A percentile compares a stretch with the other conserved stretches of the same genome.
These are phyloP conservation scores for Rhizopogon salebrosus DNA, from an alignment of 768 basidiomycete species.

Conservation along the genomic window DNA sequence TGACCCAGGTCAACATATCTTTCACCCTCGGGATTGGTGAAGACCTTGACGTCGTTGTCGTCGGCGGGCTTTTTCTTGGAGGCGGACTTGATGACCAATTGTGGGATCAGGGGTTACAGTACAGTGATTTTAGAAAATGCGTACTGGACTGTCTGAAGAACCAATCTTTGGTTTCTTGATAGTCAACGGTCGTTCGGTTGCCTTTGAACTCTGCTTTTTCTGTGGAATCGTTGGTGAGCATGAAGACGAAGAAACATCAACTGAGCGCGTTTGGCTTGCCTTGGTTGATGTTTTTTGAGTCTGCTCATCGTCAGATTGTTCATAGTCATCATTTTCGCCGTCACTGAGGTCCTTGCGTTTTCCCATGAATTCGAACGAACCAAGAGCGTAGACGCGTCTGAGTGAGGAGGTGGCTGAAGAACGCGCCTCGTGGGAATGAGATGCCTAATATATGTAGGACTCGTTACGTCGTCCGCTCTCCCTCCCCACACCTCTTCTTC, in stretches of 20 bases:
- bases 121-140: neutral
- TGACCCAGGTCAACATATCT: conserved; percentile 65
- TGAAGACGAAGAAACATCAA: neutral
- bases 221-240: neutral
- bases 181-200: conserved; percentile 12
- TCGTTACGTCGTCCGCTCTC: conserved; percentile 16
- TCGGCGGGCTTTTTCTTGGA: neutral
- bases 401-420: conserved; percentile 2
- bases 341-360: conserved; percentile 17
- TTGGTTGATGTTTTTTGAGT: neutral
- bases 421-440: conserved; percentile 13
- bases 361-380: conserved; percentile 1
- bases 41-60: conserved; percentile 5
- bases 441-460: conserved; percentile 28
- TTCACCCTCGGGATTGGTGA: conserved; percentile 27
- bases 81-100: conserved; percentile 7
- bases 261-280: neutral
- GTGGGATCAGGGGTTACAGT: conserved; percentile 12
- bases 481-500: conserved; percentile 5
- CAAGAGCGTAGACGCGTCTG: conserved; percentile 8
- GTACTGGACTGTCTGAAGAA: neutral
- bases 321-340: conserved; percentile 15
- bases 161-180: conserved; percentile 34
- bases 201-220: conserved; percentile 1
- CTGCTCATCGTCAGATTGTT: neutral